phyloP scores from a whole-genome alignment of 2,329 filamentous ascomycete species.

The Stagonosporopsis cucurbitacearum region DNA sequence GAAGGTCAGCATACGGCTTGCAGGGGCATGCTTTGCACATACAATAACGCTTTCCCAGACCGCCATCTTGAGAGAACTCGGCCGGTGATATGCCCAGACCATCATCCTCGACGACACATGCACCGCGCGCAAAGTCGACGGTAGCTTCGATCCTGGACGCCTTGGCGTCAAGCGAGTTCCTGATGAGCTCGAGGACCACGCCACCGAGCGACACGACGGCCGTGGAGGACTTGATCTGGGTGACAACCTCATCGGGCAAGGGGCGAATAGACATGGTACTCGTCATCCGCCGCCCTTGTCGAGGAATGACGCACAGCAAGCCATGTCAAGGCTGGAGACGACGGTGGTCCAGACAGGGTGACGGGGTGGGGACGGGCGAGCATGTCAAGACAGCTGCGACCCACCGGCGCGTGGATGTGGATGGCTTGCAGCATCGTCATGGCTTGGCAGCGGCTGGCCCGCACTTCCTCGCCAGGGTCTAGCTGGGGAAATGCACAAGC shows the following conservation, averaged over 20 bases:
- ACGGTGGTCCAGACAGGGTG: constrained; percentile 6
- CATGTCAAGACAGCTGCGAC: constrained; percentile 8
- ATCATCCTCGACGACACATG: constrained; percentile 83
- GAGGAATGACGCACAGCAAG: constrained; percentile 2
- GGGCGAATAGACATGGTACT: constrained; percentile 60
- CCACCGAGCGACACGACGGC: constrained; percentile 75
- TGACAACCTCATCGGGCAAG: constrained; percentile 72
- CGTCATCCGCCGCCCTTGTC: constrained; percentile 11
- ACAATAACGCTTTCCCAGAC: constrained; percentile 77
- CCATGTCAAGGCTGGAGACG: constrained; percentile 8
- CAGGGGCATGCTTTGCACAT: constrained; percentile 25
- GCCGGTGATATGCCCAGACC: constrained; percentile 75
- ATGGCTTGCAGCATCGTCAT: constrained; percentile 13
- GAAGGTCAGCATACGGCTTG: constrained; percentile 8
- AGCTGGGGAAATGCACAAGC: constrained; percentile 19
- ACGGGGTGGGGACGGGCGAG: constrained; percentile 9
- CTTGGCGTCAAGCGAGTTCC: constrained; percentile 84
- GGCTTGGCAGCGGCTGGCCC: constrained; percentile 18
- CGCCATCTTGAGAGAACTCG: constrained; percentile 75
- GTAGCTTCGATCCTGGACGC: constrained; percentile 72
- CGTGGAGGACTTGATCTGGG: constrained; percentile 86
- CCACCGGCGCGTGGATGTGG: constrained; percentile 7
- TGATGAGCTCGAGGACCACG: constrained; percentile 74
- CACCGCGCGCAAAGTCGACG: constrained; percentile 77
- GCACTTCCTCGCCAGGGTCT: constrained; percentile 23